Conservation (phyloP, 2,329 filamentous ascomycete species). For the Ceratocystis colombiana region DNA sequence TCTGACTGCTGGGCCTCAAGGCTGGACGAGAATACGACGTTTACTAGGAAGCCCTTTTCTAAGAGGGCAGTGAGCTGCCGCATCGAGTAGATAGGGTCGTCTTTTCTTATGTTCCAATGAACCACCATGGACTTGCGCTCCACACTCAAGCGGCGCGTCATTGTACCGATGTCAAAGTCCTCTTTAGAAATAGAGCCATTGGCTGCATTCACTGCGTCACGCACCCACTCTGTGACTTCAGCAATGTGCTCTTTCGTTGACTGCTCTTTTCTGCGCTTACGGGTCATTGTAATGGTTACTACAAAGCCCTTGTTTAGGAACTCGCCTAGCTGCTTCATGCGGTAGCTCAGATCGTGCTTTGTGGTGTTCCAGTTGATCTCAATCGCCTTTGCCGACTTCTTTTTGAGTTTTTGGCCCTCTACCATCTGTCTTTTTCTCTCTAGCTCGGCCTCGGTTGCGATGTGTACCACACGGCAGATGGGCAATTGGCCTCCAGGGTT, state of each 20-base stretch:
- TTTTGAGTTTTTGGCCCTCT: slow-evolving; percentile 37
- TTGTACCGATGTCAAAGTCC: slow-evolving; percentile 36
- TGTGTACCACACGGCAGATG: slow-evolving; percentile 62
- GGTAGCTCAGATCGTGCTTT: slow-evolving; percentile 61
- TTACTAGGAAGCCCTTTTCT: not conserved
- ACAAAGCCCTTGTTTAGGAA: slow-evolving; percentile 66
- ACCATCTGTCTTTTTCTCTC: slow-evolving; percentile 38
- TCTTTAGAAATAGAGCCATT: slow-evolving; percentile 39
- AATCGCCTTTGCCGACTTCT: slow-evolving; percentile 56
- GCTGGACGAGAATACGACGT: not conserved
- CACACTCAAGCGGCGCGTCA: slow-evolving; percentile 36
- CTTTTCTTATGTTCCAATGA: slow-evolving; percentile 6
- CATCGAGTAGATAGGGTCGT: not conserved
- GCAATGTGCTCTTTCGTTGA: slow-evolving; percentile 53
- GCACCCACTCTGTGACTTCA: slow-evolving; percentile 40
- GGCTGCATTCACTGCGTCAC: slow-evolving; percentile 27
- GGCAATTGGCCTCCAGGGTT: slow-evolving; percentile 33
- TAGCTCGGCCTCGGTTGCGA: slow-evolving; percentile 40
- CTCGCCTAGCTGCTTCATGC: slow-evolving; percentile 52
- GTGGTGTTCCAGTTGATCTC: slow-evolving; percentile 87
- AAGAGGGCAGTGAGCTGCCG: not conserved
- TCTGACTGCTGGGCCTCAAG: not conserved
- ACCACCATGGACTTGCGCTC: slow-evolving; percentile 29
- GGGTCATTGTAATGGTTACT: slow-evolving; percentile 63
- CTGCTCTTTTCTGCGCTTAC: slow-evolving; percentile 46